A percentile compares a stretch with the other conserved stretches of the same genome.
phyloP scores from a whole-genome alignment of 106 monocot genomes.

The Acorus gramineus region DNA sequence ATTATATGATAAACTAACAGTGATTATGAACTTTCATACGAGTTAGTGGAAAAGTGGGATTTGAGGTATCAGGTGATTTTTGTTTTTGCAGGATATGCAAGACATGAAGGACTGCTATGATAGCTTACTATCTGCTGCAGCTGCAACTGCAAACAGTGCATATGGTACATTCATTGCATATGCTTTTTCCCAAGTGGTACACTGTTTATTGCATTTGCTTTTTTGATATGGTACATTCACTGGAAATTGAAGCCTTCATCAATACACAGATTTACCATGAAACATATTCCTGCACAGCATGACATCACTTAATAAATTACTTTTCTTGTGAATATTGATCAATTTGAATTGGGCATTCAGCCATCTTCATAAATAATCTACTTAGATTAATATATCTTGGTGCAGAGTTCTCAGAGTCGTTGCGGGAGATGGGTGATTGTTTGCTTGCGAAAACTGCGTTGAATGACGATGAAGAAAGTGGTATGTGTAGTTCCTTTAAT shows the following conservation, averaged over 20 bases:
- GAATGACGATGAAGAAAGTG: conserved; percentile 82
- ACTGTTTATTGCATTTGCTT: not conserved
- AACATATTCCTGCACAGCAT: not conserved
- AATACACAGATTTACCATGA: not conserved
- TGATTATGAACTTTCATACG: not conserved
- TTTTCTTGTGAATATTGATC: not conserved
- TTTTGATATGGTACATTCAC: not conserved
- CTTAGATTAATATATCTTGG: conserved; percentile 2
- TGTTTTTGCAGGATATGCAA: conserved; percentile 36
- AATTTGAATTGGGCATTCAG: not conserved
- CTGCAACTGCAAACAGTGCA: conserved; percentile 14
- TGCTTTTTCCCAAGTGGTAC: conserved; percentile 1
- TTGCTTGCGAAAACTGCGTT: conserved; percentile 82
- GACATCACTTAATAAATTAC: not conserved
- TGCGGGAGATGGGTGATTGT: conserved; percentile 75
- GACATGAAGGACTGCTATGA: conserved; percentile 13
- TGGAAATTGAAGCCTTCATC: too few species aligned
- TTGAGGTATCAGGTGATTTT: not conserved
- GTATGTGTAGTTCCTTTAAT: conserved; percentile 22
- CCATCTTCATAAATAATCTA: not conserved
- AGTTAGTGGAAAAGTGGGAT: not conserved
- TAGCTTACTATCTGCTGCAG: conserved; percentile 15
- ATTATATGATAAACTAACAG: too few species aligned
- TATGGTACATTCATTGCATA: conserved; percentile 26
- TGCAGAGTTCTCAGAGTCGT: conserved; percentile 82